Conservation (phyloP, 148 eudicot genomes). For the Fagopyrum homotropicum region DNA sequence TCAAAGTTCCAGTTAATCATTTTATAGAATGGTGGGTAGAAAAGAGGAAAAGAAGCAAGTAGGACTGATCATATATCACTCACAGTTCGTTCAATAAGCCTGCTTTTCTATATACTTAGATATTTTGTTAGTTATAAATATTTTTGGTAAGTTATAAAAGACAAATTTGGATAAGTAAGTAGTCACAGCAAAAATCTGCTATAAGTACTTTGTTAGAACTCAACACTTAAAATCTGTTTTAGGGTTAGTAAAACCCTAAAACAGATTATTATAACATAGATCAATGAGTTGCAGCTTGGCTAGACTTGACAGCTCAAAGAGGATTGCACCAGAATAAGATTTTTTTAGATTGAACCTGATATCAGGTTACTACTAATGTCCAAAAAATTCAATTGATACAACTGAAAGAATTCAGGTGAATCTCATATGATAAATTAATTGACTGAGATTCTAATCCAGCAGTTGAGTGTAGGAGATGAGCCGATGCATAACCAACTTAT, state of each 20-base stretch:
- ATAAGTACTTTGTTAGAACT: too few species aligned
- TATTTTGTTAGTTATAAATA: too few species aligned
- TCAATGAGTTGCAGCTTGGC: slow-evolving; percentile 45
- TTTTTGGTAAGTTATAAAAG: too few species aligned
- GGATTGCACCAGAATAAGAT: slow-evolving; percentile 57
- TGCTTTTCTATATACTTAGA: too few species aligned
- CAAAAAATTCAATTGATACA: slow-evolving; percentile 28
- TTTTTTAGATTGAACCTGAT: slow-evolving; percentile 46
- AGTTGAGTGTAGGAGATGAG: slow-evolving; percentile 42
- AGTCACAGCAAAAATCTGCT: too few species aligned
- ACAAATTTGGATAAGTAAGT: too few species aligned
- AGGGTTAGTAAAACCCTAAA: too few species aligned
- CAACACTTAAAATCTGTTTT: too few species aligned
- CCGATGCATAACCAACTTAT: slow-evolving; percentile 28
- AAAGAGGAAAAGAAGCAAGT: too few species aligned
- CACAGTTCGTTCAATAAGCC: too few species aligned
- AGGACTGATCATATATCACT: too few species aligned
- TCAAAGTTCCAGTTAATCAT: neutral
- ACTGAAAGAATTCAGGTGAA: slow-evolving; percentile 46
- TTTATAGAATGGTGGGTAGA: neutral
- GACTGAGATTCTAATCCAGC: slow-evolving; percentile 51
- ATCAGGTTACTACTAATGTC: slow-evolving; percentile 73
- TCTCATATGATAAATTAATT: slow-evolving; percentile 49
- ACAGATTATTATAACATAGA: slow-evolving; percentile 50
- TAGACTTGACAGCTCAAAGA: slow-evolving; percentile 45